Base-by-base conservation (phyloP, 257 asterid genomes). In the Agastache rugosa region DNA sequence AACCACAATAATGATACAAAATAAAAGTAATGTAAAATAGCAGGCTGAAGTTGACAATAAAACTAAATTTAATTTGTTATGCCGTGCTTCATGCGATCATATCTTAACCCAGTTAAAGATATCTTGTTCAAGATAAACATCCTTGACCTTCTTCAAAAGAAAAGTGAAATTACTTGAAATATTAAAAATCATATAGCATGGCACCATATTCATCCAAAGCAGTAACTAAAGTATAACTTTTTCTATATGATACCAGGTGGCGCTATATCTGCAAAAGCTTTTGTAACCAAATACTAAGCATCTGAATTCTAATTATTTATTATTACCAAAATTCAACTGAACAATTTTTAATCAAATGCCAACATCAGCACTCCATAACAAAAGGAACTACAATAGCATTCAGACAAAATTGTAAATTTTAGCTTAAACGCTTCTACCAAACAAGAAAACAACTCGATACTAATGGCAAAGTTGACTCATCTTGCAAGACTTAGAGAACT, bases 1-100 rank as follows among this genome's bases (percentile, higher is more conserved):
- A 77, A 42, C 15, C 35, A 44, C 20, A 44, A 44, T 44, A 66
- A 66, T 12, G 14, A 42, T 42, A 41, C 42, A 65, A 63, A 6
- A 16, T 37, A 62, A n/a, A 76, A 72, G 34, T 54, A 35, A 51
- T 42, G 67, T 51, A 63, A 56, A 23, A 51, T 31, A 65, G 66
- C 50, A 54, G 71, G 69, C 71, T 77, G 15, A 80, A 74, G 53
- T 51, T 66, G 64, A 65, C 19, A 73, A 59, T 34, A 61, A 60
- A 76, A 63, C 48, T 17, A 44, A 59, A 68, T 56, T 47, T 37
- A 48, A 62, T 68, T 64, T 69, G 55, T 50, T 58, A 47, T 45
- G 45, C 19, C 51, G 27, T 34, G 47, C 61, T 59, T 65, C 48
- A 50, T 59, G 69, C n/a, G 20, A 66, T 34, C 27, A 35, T 42